Conservation (phyloP, 2,329 filamentous ascomycete genomes). For the Aspergillus pseudoviridinutans region DNA sequence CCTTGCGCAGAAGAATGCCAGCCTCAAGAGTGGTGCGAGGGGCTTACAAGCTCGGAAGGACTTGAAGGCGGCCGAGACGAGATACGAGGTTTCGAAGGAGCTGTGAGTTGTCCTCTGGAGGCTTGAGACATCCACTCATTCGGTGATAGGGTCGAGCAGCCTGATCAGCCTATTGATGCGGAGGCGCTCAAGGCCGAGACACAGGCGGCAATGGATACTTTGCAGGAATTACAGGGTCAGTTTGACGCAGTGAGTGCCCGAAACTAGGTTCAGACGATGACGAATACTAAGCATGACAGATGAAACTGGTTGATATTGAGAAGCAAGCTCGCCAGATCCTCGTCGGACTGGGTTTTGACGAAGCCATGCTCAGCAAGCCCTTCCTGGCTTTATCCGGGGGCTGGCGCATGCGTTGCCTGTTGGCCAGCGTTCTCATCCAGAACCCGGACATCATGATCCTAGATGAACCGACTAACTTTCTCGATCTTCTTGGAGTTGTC, state of each 20-base stretch:
- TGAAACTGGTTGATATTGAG: constrained; percentile 61
- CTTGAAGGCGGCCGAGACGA: constrained; percentile 64
- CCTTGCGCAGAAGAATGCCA: constrained; percentile 68
- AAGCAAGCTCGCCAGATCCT: constrained; percentile 63
- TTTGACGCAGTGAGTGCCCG: constrained; percentile 54
- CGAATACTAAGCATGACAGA: constrained; percentile 21
- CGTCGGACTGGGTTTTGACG: constrained; percentile 67
- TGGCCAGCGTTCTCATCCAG: constrained; percentile 65
- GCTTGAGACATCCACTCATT: not conserved
- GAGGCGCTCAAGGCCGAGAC: constrained; percentile 61
- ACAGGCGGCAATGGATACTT: constrained; percentile 64
- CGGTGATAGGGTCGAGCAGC: constrained; percentile 44
- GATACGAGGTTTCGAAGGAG: constrained; percentile 54
- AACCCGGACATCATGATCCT: constrained; percentile 74
- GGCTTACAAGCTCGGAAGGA: constrained; percentile 75
- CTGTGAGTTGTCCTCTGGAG: constrained; percentile 39
- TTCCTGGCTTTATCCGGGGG: constrained; percentile 70
- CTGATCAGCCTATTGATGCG: constrained; percentile 54
- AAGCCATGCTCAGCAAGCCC: constrained; percentile 55
- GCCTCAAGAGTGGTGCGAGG: constrained; percentile 68
- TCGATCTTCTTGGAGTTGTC: constrained; percentile 77
- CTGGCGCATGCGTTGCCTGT: constrained; percentile 66
- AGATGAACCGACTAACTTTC: constrained; percentile 83
- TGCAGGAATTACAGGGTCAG: constrained; percentile 64
- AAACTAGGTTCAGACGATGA: constrained; percentile 2